Evolutionary conservation across 2,329 filamentous ascomycete genomes (phyloP).

Genomic region (Penicillium sp.): DNA sequence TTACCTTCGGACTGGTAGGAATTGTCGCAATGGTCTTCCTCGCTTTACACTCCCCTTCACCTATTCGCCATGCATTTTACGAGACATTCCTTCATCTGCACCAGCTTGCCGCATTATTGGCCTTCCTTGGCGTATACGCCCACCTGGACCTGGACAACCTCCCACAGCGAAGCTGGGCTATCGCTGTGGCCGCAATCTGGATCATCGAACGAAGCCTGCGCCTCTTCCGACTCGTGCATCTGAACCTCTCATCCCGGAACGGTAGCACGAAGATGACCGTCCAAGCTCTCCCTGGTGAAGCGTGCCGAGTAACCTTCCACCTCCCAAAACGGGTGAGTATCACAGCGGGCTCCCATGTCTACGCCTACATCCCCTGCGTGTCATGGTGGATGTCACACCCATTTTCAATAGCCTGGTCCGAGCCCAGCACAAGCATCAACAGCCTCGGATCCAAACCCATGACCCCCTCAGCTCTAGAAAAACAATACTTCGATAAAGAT

Average conservation of each 20-base stretch:
- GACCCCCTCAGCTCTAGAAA: slow-evolving; percentile 30
- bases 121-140: slow-evolving; percentile 42
- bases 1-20: slow-evolving; percentile 44
- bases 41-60: slow-evolving; percentile 49
- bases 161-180: slow-evolving; percentile 39
- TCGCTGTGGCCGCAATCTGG: slow-evolving; percentile 38
- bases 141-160: slow-evolving; percentile 42
- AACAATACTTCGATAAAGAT: slow-evolving; percentile 28
- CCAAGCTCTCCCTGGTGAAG: slow-evolving; percentile 56
- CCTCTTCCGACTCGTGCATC: slow-evolving; percentile 47
- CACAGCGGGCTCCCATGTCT: slow-evolving; percentile 55
- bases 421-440: slow-evolving; percentile 24
- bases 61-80: slow-evolving; percentile 89
- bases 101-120: slow-evolving; percentile 42
- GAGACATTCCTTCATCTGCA: slow-evolving; percentile 69
- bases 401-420: slow-evolving; percentile 46
- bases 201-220: slow-evolving; percentile 44
- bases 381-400: slow-evolving; percentile 48
- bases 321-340: slow-evolving; percentile 52
- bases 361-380: slow-evolving; percentile 53
- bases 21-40: slow-evolving; percentile 40
- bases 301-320: slow-evolving; percentile 57
- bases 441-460: slow-evolving; percentile 4
- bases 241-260: slow-evolving; percentile 49
- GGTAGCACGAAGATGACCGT: slow-evolving; percentile 51